phyloP scores from a whole-genome alignment of 2,329 filamentous ascomycete species.

The Furcasterigmium furcatum region DNA sequence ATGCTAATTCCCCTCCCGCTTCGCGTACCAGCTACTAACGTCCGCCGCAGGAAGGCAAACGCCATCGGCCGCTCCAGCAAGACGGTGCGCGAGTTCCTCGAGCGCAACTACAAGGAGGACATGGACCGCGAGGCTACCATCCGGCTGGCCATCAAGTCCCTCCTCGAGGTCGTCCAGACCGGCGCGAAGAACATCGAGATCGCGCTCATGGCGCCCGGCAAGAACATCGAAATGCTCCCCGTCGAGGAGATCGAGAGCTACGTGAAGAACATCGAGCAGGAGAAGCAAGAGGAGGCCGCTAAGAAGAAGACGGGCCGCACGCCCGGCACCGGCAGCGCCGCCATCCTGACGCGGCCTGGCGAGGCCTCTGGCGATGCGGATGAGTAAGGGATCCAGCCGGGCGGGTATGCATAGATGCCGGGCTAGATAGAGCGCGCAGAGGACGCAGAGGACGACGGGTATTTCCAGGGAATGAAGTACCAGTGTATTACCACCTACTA shows the following conservation, averaged over 20 bases:
- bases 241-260: conserved; percentile 95
- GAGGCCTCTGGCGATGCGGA: conserved; percentile 31
- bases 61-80: conserved; percentile 98
- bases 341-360: conserved; percentile 64
- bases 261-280: conserved; percentile 98
- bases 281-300: conserved; percentile 98
- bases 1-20: background rate
- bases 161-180: conserved; percentile 96
- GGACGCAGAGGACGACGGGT: conserved; percentile 9
- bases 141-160: conserved; percentile 94
- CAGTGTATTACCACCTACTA: conserved; percentile 33
- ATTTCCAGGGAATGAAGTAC: conserved; percentile 14
- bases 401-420: conserved; percentile 6
- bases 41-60: conserved; percentile 84
- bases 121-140: conserved; percentile 97
- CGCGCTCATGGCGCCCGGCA: conserved; percentile 92
- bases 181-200: conserved; percentile 99
- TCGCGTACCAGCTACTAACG: background rate
- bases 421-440: conserved; percentile 11
- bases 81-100: conserved; percentile 96
- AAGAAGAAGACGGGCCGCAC: conserved; percentile 88
- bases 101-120: conserved; percentile 97
- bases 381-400: conserved; percentile 13
- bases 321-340: conserved; percentile 65
- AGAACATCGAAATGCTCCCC: conserved; percentile 87